Conservation (phyloP, 495 filamentous ascomycete genomes). For the Aspergillus sparsus region DNA sequence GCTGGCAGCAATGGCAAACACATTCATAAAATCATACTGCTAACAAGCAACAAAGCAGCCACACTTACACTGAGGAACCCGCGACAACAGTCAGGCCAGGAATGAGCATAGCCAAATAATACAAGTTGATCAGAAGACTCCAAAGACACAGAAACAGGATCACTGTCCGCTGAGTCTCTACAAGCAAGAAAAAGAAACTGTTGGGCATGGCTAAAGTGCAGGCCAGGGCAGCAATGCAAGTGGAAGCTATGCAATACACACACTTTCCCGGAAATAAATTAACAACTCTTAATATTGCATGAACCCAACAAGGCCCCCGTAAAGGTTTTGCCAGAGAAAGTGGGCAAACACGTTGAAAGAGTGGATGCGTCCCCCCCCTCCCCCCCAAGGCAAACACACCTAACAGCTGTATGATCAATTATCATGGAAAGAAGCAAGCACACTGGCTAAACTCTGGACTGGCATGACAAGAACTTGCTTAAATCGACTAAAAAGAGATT, state of each 20-base stretch:
- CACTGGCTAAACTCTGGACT: conserved; percentile 31
- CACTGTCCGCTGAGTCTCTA: conserved; percentile 20
- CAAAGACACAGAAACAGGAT: conserved; percentile 25
- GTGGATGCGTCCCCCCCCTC: conserved; percentile 35
- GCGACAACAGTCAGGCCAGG: conserved; percentile 26
- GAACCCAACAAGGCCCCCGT: conserved; percentile 20
- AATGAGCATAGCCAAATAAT: conserved; percentile 23
- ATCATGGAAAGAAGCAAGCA: conserved; percentile 32
- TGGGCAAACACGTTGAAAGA: conserved; percentile 32
- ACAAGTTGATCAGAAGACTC: conserved; percentile 27
- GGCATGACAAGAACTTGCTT: conserved; percentile 39
- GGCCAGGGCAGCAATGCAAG: conserved; percentile 23
- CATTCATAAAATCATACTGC: conserved; percentile 23
- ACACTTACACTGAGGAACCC: conserved; percentile 26
- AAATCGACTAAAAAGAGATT: too few relatives aligned
- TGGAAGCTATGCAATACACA: conserved; percentile 20
- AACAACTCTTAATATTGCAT: conserved; percentile 15
- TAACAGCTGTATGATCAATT: conserved; percentile 34
- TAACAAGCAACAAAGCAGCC: conserved; percentile 29
- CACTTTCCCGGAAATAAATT: conserved; percentile 21
- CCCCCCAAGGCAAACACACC: conserved; percentile 36
- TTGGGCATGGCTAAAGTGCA: conserved; percentile 31
- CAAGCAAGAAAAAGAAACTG: conserved; percentile 24
- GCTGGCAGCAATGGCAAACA: conserved; percentile 25
- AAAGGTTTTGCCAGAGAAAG: conserved; percentile 21